Evolutionary conservation across 306 rosid genomes (phyloP).

Genomic region (Comarum palustre): DNA sequence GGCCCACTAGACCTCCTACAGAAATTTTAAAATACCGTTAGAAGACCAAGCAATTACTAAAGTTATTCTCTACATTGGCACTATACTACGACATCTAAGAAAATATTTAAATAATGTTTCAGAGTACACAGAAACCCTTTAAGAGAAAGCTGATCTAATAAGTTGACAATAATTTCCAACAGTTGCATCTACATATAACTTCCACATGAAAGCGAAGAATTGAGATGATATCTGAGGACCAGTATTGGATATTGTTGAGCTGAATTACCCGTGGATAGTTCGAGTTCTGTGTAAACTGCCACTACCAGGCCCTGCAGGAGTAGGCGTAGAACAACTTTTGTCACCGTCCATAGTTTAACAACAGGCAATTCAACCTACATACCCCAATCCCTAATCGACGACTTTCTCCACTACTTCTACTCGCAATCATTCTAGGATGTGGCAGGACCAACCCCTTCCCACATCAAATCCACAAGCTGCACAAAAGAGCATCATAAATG

Average conservation of each 20-base stretch:
- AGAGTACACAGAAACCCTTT: background rate
- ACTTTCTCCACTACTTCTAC: constrained; percentile 37
- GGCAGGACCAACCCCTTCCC: constrained; percentile 30
- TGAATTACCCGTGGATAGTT: constrained; percentile 65
- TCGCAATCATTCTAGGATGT: constrained; percentile 71
- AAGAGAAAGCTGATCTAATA: background rate
- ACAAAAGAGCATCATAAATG: constrained; percentile 18
- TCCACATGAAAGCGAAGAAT: background rate
- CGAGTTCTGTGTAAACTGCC: constrained; percentile 56
- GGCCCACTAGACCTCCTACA: constrained; percentile 98
- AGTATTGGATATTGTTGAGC: background rate
- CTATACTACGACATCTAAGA: constrained; percentile 45
- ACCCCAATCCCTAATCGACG: constrained; percentile 46
- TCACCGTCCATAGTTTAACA: constrained; percentile 70
- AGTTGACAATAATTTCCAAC: background rate
- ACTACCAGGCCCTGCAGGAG: constrained; percentile 37
- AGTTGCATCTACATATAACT: background rate
- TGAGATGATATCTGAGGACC: constrained; percentile 11
- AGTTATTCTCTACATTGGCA: constrained; percentile 11
- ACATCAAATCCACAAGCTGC: constrained; percentile 27
- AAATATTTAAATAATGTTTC: constrained; percentile 10
- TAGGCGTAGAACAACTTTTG: constrained; percentile 35
- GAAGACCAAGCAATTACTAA: constrained; percentile 7
- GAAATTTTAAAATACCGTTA: constrained; percentile 17
- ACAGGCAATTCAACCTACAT: constrained; percentile 39